Evolutionary conservation across 345 rosid genomes (phyloP).

Genomic region (Eucalyptus cloeziana): DNA sequence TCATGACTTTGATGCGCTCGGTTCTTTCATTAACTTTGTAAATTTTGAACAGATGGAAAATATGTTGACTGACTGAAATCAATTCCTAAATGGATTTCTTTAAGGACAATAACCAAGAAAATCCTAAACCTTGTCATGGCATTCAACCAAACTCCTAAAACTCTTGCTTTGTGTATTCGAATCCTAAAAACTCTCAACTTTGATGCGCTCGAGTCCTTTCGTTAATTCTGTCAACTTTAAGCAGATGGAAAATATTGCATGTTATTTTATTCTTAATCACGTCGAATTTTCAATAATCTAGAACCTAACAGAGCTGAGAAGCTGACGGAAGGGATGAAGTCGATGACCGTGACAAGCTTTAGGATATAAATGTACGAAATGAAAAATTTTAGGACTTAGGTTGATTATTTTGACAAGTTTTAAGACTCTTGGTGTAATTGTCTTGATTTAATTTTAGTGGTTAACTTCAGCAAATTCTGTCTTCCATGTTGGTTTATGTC

Average conservation of each 20-base stretch:
- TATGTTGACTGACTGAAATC: not conserved
- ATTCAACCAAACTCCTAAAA: not conserved
- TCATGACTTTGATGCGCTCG: not conserved
- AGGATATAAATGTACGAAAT: not conserved
- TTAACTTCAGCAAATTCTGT: not conserved
- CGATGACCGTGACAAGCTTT: not conserved
- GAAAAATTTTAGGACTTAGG: accelerated
- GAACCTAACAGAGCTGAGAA: not conserved
- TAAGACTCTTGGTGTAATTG: not conserved
- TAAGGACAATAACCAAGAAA: not conserved
- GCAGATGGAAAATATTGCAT: accelerated
- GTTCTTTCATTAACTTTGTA: not conserved
- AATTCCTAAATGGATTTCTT: not conserved
- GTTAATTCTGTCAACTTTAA: not conserved
- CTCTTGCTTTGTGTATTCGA: accelerated
- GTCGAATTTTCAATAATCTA: not conserved
- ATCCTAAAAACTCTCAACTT: not conserved
- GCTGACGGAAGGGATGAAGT: not conserved
- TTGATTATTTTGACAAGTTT: not conserved
- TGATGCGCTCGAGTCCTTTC: not conserved
- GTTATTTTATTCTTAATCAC: not conserved
- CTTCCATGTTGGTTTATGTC: not conserved
- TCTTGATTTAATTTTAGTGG: not conserved
- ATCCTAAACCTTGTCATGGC: not conserved
- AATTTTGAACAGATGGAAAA: not conserved